phyloP scores from a whole-genome alignment of 306 rosid genomes.

The Vigna mungo region DNA sequence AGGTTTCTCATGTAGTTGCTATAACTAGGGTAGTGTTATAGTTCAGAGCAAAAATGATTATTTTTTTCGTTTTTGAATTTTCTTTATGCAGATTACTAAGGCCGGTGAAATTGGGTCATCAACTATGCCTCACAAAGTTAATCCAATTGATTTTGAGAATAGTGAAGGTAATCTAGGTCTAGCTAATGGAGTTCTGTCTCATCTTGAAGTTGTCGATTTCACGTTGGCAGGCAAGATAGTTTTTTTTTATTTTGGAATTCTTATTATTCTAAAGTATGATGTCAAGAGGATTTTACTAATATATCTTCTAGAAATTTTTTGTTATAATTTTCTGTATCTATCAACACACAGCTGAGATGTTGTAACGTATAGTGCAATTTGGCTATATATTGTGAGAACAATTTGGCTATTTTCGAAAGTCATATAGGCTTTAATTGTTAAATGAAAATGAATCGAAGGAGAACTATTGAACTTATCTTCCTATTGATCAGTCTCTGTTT shows the following conservation, averaged over 20 bases:
- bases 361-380: too few species aligned
- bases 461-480: background rate
- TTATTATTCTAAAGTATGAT: slow-evolving; percentile 29
- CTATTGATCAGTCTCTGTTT: background rate
- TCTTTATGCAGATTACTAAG: too few species aligned
- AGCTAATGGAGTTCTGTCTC: slow-evolving; percentile 79
- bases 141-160: slow-evolving; percentile 96
- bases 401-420: background rate
- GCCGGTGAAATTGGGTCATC: too few species aligned
- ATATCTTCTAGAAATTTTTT: slow-evolving; percentile 30
- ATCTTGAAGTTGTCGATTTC: slow-evolving; percentile 86
- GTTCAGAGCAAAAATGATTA: too few species aligned
- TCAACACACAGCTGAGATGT: too few species aligned
- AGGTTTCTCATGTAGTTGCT: too few species aligned
- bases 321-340: background rate
- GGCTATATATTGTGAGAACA: background rate
- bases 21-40: too few species aligned
- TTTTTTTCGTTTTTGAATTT: too few species aligned
- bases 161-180: slow-evolving; percentile 95
- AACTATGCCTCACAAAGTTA: too few species aligned
- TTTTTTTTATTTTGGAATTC: slow-evolving; percentile 31
- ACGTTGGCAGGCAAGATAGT: slow-evolving; percentile 77
- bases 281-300: background rate
- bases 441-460: background rate
- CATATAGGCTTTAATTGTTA: background rate